Percentiles rank a stretch among this genome's conserved stretches.
Conservation (phyloP, 2,329 filamentous ascomycete species). For the Apiospora rasikravindrae region DNA sequence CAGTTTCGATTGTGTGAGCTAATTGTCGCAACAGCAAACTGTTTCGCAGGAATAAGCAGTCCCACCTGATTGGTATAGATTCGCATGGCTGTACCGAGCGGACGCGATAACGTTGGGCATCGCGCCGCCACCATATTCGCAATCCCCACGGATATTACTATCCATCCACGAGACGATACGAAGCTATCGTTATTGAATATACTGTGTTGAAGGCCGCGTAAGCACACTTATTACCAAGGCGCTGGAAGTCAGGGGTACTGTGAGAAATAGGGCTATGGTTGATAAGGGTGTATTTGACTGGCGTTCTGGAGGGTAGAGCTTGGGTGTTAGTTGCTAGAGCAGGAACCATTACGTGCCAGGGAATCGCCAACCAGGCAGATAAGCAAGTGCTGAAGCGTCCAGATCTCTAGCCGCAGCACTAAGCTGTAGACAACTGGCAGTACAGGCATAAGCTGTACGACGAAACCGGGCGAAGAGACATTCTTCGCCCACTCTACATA, state of each 20-base stretch:
- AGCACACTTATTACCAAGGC: slow-evolving; percentile 12
- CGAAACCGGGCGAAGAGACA: background rate
- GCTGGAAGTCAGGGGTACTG: slow-evolving; percentile 13
- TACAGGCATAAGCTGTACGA: background rate
- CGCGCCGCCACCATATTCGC: background rate
- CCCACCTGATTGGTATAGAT: background rate
- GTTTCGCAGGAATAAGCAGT: slow-evolving; percentile 13
- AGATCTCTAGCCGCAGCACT: background rate
- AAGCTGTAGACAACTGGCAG: background rate
- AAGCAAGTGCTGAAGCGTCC: slow-evolving; percentile 1
- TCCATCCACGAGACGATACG: background rate
- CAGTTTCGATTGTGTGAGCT: background rate
- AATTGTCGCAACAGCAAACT: slow-evolving; percentile 16
- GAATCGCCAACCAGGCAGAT: background rate
- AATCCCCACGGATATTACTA: background rate
- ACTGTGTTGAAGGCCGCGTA: background rate
- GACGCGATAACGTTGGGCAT: background rate
- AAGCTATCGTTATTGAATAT: slow-evolving; percentile 7
- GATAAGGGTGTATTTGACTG: slow-evolving; percentile 10
- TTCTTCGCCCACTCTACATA: background rate
- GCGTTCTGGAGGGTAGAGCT: slow-evolving; percentile 10
- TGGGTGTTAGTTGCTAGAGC: slow-evolving; percentile 4
- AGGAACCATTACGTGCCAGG: background rate
- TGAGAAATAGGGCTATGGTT: background rate
- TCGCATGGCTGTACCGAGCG: background rate